A percentile compares a stretch with the other conserved stretches of the same genome.
Conservation (phyloP, 768 basidiomycete species). For the Cyclocybe cylindracea region DNA sequence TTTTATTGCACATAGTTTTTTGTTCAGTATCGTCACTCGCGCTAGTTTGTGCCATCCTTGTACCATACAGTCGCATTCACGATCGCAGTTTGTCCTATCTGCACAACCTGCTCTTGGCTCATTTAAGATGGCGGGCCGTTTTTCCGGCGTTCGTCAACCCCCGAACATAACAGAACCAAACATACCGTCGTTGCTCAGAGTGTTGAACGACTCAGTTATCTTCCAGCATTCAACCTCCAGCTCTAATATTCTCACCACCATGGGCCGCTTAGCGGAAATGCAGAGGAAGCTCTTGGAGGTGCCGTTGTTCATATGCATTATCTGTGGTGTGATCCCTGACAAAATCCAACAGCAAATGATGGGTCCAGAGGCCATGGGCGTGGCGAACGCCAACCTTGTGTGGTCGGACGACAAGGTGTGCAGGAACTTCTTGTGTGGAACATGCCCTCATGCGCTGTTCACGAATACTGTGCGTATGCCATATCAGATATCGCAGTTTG, state of each 20-base stretch:
- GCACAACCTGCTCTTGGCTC: not conserved
- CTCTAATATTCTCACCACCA: slow-evolving; percentile 33
- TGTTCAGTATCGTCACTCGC: not conserved
- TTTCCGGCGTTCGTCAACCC: not conserved
- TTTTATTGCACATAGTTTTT: not conserved
- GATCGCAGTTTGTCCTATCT: not conserved
- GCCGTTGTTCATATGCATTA: slow-evolving; percentile 6
- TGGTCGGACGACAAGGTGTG: slow-evolving; percentile 99
- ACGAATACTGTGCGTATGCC: slow-evolving; percentile 85
- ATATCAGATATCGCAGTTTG: not conserved
- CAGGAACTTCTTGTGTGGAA: slow-evolving; percentile 96
- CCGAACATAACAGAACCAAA: too few species aligned
- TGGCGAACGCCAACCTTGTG: slow-evolving; percentile 86
- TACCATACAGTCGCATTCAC: not conserved
- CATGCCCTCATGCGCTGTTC: slow-evolving; percentile 97
- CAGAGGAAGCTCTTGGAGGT: slow-evolving; percentile 86
- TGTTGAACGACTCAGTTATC: not conserved
- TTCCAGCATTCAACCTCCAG: slow-evolving; percentile 1
- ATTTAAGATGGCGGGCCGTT: not conserved
- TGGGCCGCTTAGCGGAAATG: slow-evolving; percentile 97
- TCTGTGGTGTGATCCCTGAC: slow-evolving; percentile 18
- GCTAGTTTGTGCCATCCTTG: not conserved
- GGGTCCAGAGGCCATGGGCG: slow-evolving; percentile 99
- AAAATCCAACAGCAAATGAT: slow-evolving; percentile 86
- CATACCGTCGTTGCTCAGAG: not conserved